A percentile compares a stretch with the other conserved stretches of the same genome.
These are phyloP conservation scores for Diplodia sapinea DNA, from an alignment of 2,329 filamentous ascomycete genomes.

Conservation along the genomic window DNA sequence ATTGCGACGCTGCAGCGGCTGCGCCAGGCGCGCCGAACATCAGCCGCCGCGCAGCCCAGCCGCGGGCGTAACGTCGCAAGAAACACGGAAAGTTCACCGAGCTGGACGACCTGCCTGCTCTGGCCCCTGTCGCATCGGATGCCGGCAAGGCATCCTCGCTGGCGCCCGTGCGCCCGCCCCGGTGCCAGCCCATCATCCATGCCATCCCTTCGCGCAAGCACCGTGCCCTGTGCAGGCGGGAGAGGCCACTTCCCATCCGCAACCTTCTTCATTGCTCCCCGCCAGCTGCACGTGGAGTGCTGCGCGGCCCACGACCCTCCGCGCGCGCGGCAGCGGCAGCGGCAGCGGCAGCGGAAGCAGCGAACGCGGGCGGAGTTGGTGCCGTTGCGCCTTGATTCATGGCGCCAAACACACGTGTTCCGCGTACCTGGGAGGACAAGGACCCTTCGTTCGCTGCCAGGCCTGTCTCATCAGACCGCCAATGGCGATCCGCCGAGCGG, in stretches of 20 bases:
- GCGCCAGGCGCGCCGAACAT: conserved; percentile 25
- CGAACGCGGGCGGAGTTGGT: background rate
- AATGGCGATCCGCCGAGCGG: conserved; percentile 27
- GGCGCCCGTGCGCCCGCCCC: conserved; percentile 5
- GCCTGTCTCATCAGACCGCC: conserved; percentile 28
- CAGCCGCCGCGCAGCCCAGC: conserved; percentile 15
- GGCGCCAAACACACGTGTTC: conserved; percentile 21
- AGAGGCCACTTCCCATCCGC: conserved; percentile 28
- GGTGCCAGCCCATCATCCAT: conserved; percentile 1
- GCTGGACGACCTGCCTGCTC: conserved; percentile 2
- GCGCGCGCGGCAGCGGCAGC: background rate
- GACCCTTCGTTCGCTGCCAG: background rate
- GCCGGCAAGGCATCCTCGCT: conserved; percentile 27
- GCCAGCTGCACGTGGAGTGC: conserved; percentile 9
- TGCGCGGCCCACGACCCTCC: background rate
- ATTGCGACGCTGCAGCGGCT: conserved; percentile 27
- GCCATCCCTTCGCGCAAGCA: conserved; percentile 15
- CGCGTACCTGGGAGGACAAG: conserved; percentile 15
- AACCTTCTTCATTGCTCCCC: conserved; percentile 24
- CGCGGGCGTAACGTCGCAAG: conserved; percentile 27
- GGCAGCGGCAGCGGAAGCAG: background rate
- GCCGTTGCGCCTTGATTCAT: conserved; percentile 4
- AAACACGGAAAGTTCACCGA: conserved; percentile 29
- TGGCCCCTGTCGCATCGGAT: conserved; percentile 24
- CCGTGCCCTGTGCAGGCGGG: conserved; percentile 22